Percentiles rank a stretch among this genome's conserved stretches.
These are phyloP conservation scores for Globisporangium spiculum DNA, from an alignment of 352 stramenopile species.

Conservation along the genomic window DNA sequence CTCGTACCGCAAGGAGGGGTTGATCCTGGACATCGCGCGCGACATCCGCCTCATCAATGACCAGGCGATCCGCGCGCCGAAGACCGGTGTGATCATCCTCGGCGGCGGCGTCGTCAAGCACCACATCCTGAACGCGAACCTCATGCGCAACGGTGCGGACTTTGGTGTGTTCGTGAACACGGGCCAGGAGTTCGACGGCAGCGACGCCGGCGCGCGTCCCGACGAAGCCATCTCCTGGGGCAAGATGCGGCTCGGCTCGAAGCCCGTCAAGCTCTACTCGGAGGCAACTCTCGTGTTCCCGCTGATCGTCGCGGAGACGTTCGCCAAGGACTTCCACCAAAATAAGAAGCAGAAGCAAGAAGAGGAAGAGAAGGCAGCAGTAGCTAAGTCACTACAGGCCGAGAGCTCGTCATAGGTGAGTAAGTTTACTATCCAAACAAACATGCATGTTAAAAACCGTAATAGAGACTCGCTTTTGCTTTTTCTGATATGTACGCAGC, in stretches of 20 bases:
- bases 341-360: conserved; percentile 31
- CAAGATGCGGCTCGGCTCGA: conserved; percentile 94
- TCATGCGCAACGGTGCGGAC: conserved; percentile 99
- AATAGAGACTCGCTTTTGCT: conserved; percentile 5
- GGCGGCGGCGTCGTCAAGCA: conserved; percentile 98
- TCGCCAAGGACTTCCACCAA: conserved; percentile 93
- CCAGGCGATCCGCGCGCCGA: conserved; percentile 92
- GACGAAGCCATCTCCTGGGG: conserved; percentile 99
- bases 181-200: conserved; percentile 97
- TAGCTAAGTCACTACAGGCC: neutral
- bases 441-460: neutral
- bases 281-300: conserved; percentile 99
- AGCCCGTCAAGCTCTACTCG: conserved; percentile 96
- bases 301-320: conserved; percentile 98
- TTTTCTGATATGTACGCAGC: neutral
- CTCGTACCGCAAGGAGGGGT: conserved; percentile 97
- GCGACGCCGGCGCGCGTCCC: conserved; percentile 95
- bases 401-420: conserved; percentile 6
- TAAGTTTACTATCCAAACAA: neutral
- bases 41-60: conserved; percentile 99
- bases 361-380: neutral
- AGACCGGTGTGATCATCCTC: conserved; percentile 98
- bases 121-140: conserved; percentile 99
- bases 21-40: conserved; percentile 96
- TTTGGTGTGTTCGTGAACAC: conserved; percentile 99